Evolutionary conservation across 768 basidiomycete genomes (phyloP).

Genomic region (Podaxis pistillaris): DNA sequence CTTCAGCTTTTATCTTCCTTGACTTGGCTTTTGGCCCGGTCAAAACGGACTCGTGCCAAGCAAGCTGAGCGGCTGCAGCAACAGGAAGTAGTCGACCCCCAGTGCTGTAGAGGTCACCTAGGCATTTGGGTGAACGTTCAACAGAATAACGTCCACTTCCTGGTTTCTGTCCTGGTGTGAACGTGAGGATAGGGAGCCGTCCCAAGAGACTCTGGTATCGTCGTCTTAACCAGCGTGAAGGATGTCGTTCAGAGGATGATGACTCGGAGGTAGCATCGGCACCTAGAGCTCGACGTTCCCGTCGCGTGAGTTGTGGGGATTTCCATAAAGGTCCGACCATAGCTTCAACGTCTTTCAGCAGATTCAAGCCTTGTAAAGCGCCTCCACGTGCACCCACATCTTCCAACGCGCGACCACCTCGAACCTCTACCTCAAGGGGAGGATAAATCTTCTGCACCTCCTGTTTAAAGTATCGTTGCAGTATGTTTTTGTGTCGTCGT

Average conservation of each 20-base stretch:
- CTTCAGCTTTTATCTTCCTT: slow-evolving; percentile 7
- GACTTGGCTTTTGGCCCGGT: slow-evolving; percentile 2
- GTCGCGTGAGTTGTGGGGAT: slow-evolving; percentile 30
- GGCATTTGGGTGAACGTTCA: slow-evolving; percentile 29
- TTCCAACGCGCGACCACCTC: slow-evolving; percentile 13
- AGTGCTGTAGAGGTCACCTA: slow-evolving; percentile 23
- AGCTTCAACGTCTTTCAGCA: slow-evolving; percentile 45
- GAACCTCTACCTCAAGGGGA: slow-evolving; percentile 52
- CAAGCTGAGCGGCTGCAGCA: slow-evolving; percentile 28
- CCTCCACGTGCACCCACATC: slow-evolving; percentile 15
- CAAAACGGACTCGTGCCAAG: slow-evolving; percentile 30
- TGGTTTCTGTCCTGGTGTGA: slow-evolving; percentile 19
- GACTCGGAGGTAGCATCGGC: background rate
- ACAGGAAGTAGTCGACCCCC: slow-evolving; percentile 25
- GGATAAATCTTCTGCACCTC: slow-evolving; percentile 57
- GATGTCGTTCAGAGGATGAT: slow-evolving; percentile 21
- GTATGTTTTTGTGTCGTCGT: slow-evolving; percentile 71
- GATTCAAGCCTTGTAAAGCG: slow-evolving; percentile 22
- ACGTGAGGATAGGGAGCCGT: slow-evolving; percentile 55
- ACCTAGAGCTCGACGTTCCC: slow-evolving; percentile 25
- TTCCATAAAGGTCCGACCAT: slow-evolving; percentile 36
- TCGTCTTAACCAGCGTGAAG: slow-evolving; percentile 49
- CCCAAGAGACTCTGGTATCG: slow-evolving; percentile 61
- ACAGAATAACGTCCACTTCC: slow-evolving; percentile 26
- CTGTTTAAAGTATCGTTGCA: slow-evolving; percentile 59